phyloP scores from a whole-genome alignment of 2,329 filamentous ascomycete genomes.

The Fusarium veterinarium region DNA sequence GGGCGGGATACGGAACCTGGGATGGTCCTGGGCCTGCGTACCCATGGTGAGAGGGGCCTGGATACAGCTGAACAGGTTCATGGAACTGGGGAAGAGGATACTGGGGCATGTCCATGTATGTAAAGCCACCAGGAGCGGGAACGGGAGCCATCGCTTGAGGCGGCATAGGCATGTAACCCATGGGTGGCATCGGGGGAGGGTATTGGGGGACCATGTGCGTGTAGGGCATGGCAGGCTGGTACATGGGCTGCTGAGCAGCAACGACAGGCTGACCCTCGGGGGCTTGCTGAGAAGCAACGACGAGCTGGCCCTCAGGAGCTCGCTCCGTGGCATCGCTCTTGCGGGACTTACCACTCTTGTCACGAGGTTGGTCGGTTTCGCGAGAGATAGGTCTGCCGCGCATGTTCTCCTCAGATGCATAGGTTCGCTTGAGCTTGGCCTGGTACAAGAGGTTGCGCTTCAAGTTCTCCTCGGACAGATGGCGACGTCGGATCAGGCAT shows the following conservation, averaged over 20 bases:
- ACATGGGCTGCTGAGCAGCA: neutral
- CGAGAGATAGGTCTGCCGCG: neutral
- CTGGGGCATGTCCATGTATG: slow-evolving; percentile 1
- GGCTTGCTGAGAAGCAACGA: neutral
- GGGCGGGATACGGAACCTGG: neutral
- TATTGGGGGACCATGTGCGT: neutral
- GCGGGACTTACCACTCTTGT: slow-evolving; percentile 1
- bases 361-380: neutral
- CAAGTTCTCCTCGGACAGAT: slow-evolving; percentile 23
- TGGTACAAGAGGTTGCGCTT: slow-evolving; percentile 19
- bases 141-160: neutral
- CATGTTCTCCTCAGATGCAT: slow-evolving; percentile 8
- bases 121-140: neutral
- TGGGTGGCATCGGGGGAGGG: neutral
- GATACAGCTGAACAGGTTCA: neutral
- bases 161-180: slow-evolving; percentile 9
- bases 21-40: neutral
- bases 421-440: neutral
- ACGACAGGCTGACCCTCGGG: neutral
- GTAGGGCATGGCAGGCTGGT: neutral
- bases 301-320: neutral
- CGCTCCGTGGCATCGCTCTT: slow-evolving; percentile 14
- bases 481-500: neutral
- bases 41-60: neutral
- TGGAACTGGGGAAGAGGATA: neutral